Evolutionary conservation across 129 eudicot species (phyloP).

Genomic region (Flaveria ramosissima): DNA sequence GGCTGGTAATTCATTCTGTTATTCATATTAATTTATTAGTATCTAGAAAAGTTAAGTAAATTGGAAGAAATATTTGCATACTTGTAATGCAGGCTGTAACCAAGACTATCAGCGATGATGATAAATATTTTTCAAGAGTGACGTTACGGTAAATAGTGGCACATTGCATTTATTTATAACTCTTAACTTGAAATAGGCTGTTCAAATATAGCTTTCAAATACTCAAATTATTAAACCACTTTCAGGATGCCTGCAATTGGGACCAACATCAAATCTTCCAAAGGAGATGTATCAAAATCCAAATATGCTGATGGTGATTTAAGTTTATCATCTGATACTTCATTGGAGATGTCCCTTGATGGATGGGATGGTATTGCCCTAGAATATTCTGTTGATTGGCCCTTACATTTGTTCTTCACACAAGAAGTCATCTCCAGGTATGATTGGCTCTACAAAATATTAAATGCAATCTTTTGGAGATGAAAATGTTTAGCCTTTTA

Average conservation of each 20-base stretch:
- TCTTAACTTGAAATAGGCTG: constrained; percentile 5
- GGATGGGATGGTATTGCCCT: constrained; percentile 99
- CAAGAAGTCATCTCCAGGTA: constrained; percentile 96
- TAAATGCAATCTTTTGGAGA: background rate
- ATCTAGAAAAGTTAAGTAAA: constrained; percentile 8
- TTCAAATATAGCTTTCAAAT: background rate
- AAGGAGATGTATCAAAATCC: constrained; percentile 56
- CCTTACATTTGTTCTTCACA: constrained; percentile 86
- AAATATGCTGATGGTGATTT: constrained; percentile 67
- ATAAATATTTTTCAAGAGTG: constrained; percentile 85
- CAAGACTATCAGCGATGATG: constrained; percentile 93
- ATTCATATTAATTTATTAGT: constrained; percentile 1
- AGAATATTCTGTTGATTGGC: constrained; percentile 95
- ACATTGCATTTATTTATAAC: constrained; percentile 9
- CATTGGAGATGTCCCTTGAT: constrained; percentile 72
- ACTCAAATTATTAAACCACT: constrained; percentile 13
- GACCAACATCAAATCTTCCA: constrained; percentile 59
- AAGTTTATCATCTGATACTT: constrained; percentile 51
- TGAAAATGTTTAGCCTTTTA: background rate
- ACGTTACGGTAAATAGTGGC: constrained; percentile 57
- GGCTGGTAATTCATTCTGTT: constrained; percentile 54
- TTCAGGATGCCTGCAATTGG: constrained; percentile 81
- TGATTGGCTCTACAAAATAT: constrained; percentile 23
- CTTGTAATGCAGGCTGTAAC: constrained; percentile 72
- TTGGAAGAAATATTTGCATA: constrained; percentile 22